Percentiles rank a stretch among this genome's conserved stretches.
Evolutionary conservation across 495 filamentous ascomycete species (phyloP).

Genomic region (Daldinia bambusicola): DNA sequence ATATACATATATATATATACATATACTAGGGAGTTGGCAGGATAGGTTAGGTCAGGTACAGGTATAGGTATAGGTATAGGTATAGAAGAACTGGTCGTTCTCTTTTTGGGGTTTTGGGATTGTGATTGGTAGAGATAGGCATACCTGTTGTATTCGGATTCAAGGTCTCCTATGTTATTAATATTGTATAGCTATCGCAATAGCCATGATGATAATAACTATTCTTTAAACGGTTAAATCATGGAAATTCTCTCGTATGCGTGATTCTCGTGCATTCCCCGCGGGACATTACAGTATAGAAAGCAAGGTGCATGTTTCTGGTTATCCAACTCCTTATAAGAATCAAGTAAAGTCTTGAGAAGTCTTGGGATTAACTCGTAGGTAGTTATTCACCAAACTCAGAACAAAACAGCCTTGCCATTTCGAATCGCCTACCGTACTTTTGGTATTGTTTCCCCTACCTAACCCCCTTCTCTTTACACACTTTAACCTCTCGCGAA

Average conservation of each 20-base stretch:
- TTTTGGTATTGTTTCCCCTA: no score
- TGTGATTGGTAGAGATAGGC: neutral
- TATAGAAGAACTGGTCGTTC: neutral
- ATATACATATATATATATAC: neutral
- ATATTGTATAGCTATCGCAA: neutral
- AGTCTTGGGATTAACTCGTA: no score
- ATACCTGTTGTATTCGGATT: neutral
- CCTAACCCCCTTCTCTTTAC: no score
- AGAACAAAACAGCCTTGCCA: no score
- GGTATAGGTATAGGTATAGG: neutral
- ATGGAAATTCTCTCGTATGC: neutral
- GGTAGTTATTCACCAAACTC: no score
- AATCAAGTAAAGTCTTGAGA: no score
- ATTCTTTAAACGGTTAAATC: neutral
- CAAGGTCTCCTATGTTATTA: neutral
- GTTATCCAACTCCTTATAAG: no score
- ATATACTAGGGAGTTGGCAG: neutral
- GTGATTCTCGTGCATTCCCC: neutral
- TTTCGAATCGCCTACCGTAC: no score
- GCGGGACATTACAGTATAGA: neutral
- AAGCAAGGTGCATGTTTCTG: no score
- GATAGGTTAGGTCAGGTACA: neutral
- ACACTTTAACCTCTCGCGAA: no score
- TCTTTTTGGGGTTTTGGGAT: neutral
- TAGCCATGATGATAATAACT: neutral